These are phyloP conservation scores for Pulveroboletus sp. DNA, from an alignment of 768 basidiomycete species.

Conservation along the genomic window DNA sequence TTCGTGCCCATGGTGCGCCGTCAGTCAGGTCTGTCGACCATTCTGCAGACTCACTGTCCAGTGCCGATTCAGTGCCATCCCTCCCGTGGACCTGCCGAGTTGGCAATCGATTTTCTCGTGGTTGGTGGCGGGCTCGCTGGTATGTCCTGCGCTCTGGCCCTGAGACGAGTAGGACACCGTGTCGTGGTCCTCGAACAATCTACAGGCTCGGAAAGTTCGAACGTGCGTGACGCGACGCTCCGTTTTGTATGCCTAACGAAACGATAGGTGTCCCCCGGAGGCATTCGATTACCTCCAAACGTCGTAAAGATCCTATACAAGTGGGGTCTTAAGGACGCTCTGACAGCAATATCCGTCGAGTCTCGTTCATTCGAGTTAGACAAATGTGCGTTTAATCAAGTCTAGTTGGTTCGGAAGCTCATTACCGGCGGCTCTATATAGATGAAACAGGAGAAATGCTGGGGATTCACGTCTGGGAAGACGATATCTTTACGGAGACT, in stretches of 20 bases:
- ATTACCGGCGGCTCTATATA: slow-evolving; percentile 19
- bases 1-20: slow-evolving; percentile 1
- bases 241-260: not conserved
- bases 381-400: slow-evolving; percentile 24
- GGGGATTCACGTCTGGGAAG: slow-evolving; percentile 44
- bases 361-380: slow-evolving; percentile 21
- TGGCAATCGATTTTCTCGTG: slow-evolving; percentile 38
- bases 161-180: slow-evolving; percentile 54
- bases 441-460: slow-evolving; percentile 44
- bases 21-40: not conserved
- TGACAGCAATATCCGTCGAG: slow-evolving; percentile 34
- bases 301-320: slow-evolving; percentile 51
- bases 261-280: slow-evolving; percentile 33
- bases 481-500: slow-evolving; percentile 44
- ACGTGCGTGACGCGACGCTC: slow-evolving; percentile 23
- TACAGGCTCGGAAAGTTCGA: slow-evolving; percentile 36
- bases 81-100: slow-evolving; percentile 8
- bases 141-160: slow-evolving; percentile 50
- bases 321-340: slow-evolving; percentile 49
- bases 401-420: not conserved
- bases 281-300: slow-evolving; percentile 53
- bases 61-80: slow-evolving; percentile 13
- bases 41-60: too few species aligned
- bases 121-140: slow-evolving; percentile 55
- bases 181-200: slow-evolving; percentile 55